Base-by-base conservation (phyloP, 2,329 filamentous ascomycete genomes). In the Cladorrhinum sp. region DNA sequence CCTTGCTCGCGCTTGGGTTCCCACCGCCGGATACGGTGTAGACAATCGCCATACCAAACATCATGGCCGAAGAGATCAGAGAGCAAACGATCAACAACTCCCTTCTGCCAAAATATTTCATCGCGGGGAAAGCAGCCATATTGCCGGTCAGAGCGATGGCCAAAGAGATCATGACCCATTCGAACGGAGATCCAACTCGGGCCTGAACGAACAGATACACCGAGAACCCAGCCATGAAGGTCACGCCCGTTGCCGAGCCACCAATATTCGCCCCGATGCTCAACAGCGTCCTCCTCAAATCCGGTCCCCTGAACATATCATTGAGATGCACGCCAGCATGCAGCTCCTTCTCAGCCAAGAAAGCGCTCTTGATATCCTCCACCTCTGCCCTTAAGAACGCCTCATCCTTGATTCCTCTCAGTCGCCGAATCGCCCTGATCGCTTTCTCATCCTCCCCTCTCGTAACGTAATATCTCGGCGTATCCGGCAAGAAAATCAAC, bases 31-130 rank as follows among this genome's bases (percentile, higher is more conserved):
- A 60, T 21, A 66, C 62, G n/a, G 65, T 65, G 50, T 68, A 69
- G 20, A 62, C 64, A 18, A 69, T 64, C 46, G 67, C 68, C 62
- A 70, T 70, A 46, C 64, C 66, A 20, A 66, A 63, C 63, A 64
- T 65, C 53, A 62, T 63, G 48, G 59, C 59, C 20, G 64, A 62
- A 33, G 62, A 66, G 20, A 66, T 28, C 8, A 68, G 7, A 10
- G 66, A 68, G 4, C 55, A 61, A 24, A 18, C 28, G 4, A 67
- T 48, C 30, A 68, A 57, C 58, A 68, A 57, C 50, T 66, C 59
- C 21, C 66, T 62, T 9, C 66, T 62, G 1, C 64, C 66, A 26
- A 65, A 56, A 39, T 55, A 63, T 8, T 61, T 64, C 64, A 68
- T 66, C 10, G 65, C 66, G 8, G 66, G 65, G 52, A 68, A 68